phyloP scores from a whole-genome alignment of 805 yeast species.

The Candida ponderosae region DNA sequence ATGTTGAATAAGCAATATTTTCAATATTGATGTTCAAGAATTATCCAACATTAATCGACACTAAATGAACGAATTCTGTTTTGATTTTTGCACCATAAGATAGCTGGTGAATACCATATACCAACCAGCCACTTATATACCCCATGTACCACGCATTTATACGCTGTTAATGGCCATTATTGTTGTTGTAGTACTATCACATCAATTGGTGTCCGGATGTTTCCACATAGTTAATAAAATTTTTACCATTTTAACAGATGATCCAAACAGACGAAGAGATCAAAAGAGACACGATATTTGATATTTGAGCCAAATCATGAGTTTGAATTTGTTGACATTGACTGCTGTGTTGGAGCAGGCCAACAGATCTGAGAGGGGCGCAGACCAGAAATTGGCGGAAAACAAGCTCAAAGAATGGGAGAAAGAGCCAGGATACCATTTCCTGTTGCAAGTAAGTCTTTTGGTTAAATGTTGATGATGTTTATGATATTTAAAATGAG shows the following conservation, averaged over 20 bases:
- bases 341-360: conserved; percentile 39
- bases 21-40: no score
- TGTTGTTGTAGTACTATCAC: no score
- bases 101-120: no score
- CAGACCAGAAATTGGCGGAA: conserved; percentile 59
- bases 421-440: conserved; percentile 48
- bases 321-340: conserved; percentile 11
- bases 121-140: no score
- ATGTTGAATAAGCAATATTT: no score
- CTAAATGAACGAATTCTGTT: no score
- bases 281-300: neutral
- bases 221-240: neutral
- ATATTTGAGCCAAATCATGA: neutral
- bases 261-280: neutral
- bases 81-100: no score
- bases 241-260: no score
- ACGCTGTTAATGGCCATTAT: no score
- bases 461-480: no score
- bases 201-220: conserved; percentile 1
- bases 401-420: conserved; percentile 67
- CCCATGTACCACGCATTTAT: no score
- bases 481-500: conserved; percentile 13
- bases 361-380: conserved; percentile 39
- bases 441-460: conserved; percentile 36
- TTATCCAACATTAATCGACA: no score